These are phyloP conservation scores for Plenodomus biglobosus DNA, from an alignment of 2,329 filamentous ascomycete species.

Conservation along the genomic window DNA sequence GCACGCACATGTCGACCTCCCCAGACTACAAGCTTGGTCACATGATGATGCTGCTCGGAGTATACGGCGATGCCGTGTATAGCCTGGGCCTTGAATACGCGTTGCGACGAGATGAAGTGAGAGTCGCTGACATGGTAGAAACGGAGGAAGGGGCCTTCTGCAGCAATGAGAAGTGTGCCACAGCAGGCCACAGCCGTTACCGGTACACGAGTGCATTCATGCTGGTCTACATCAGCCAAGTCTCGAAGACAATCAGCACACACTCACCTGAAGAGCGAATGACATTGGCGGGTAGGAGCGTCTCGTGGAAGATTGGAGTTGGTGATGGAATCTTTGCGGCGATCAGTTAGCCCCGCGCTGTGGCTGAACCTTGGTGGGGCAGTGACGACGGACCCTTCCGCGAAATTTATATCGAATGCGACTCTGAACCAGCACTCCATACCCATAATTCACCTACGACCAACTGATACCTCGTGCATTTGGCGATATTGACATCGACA, in stretches of 20 bases:
- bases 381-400: conserved; percentile 20
- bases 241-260: not conserved
- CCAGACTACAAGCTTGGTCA: conserved; percentile 41
- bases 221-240: conserved; percentile 27
- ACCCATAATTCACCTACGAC: not conserved
- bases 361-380: conserved; percentile 17
- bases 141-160: conserved; percentile 48
- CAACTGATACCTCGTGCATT: not conserved
- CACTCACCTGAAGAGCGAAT: conserved; percentile 36
- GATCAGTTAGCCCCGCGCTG: conserved; percentile 41
- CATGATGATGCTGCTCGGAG: conserved; percentile 18
- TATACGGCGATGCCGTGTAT: conserved; percentile 70
- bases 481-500: no score
- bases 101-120: conserved; percentile 37
- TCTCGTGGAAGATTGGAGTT: conserved; percentile 19
- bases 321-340: conserved; percentile 28
- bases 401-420: conserved; percentile 24
- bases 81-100: conserved; percentile 66
- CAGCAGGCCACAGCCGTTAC: conserved; percentile 50
- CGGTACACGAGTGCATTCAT: conserved; percentile 46
- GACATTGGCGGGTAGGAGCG: conserved; percentile 36
- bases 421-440: not conserved
- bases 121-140: conserved; percentile 39
- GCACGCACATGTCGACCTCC: conserved; percentile 53
- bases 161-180: conserved; percentile 44